Evolutionary conservation across 2,329 filamentous ascomycete species (phyloP).

Genomic region (Venturia oleaginea): DNA sequence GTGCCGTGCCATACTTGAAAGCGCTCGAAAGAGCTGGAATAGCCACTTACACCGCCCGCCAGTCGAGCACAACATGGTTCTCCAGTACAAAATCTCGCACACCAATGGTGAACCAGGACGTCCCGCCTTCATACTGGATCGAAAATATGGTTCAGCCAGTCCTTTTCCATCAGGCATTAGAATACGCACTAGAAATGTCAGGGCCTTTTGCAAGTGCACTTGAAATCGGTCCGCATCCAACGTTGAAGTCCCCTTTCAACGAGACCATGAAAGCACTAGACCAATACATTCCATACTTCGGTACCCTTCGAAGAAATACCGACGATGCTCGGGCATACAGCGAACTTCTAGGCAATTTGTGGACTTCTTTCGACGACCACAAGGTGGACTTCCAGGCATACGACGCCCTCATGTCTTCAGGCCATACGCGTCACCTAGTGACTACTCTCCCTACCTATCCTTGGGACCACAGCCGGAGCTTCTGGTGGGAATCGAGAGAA

Average conservation of each 20-base stretch:
- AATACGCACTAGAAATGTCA: background rate
- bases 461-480: background rate
- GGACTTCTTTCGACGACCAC: background rate
- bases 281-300: background rate
- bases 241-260: conserved; percentile 18
- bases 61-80: background rate
- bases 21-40: background rate
- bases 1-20: conserved; percentile 22
- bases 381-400: background rate
- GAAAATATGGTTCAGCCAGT: conserved; percentile 14
- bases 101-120: background rate
- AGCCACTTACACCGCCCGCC: background rate
- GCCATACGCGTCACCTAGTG: background rate
- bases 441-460: conserved; percentile 1
- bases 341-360: background rate
- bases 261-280: background rate
- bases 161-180: conserved; percentile 7
- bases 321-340: background rate
- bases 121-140: conserved; percentile 13
- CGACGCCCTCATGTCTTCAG: background rate
- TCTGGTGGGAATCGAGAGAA: background rate
- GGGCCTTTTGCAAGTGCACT: background rate
- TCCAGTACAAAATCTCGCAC: background rate
- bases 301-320: background rate
- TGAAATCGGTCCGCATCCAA: conserved; percentile 16